Conservation (phyloP, 2,329 filamentous ascomycete species). For the Daldinia sp. region DNA sequence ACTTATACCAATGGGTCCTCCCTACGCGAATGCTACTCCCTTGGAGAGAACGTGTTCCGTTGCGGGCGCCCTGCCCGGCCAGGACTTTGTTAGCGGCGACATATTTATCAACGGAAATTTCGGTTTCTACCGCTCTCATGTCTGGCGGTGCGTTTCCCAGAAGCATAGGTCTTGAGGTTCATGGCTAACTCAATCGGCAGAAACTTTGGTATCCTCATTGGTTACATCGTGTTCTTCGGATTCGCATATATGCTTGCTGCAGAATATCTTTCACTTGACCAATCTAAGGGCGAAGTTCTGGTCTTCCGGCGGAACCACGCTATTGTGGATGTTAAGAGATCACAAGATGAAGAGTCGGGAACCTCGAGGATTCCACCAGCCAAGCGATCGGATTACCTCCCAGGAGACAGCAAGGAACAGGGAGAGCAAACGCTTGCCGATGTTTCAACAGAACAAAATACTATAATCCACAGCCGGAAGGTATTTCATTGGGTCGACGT, state of each 20-base stretch:
- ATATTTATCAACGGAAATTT: slow-evolving; percentile 58
- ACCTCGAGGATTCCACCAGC: not conserved
- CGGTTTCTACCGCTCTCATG: slow-evolving; percentile 58
- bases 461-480: slow-evolving; percentile 49
- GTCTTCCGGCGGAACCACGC: slow-evolving; percentile 72
- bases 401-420: not conserved
- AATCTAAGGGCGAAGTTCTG: slow-evolving; percentile 75
- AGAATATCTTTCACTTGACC: slow-evolving; percentile 37
- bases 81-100: slow-evolving; percentile 58
- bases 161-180: not conserved
- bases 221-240: slow-evolving; percentile 67
- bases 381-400: slow-evolving; percentile 2
- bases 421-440: not conserved
- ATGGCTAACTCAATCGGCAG: slow-evolving; percentile 15
- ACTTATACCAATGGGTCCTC: slow-evolving; percentile 57
- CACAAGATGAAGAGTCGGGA: slow-evolving; percentile 50
- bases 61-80: slow-evolving; percentile 51
- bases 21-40: slow-evolving; percentile 27
- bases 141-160: slow-evolving; percentile 54
- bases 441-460: not conserved
- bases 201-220: slow-evolving; percentile 65
- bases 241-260: slow-evolving; percentile 74
- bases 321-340: slow-evolving; percentile 51
- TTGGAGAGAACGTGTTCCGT: slow-evolving; percentile 23
- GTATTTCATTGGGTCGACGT: slow-evolving; percentile 85